A percentile compares a stretch with the other conserved stretches of the same genome.
These are phyloP conservation scores for Articulospora tetracladia DNA, from an alignment of 495 filamentous ascomycete species.

Conservation along the genomic window DNA sequence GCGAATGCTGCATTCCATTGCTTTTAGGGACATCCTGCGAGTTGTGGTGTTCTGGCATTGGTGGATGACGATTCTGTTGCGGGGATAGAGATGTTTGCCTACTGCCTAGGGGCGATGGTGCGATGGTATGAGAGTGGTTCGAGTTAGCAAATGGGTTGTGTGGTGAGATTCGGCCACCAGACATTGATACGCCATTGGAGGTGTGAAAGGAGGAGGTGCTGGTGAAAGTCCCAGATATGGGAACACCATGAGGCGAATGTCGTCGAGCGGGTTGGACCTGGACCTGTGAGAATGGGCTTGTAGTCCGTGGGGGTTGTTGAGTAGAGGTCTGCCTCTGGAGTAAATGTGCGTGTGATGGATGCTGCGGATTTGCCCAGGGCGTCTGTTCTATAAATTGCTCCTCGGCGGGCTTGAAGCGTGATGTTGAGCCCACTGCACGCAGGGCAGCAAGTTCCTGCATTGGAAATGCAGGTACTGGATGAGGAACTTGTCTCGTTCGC, in stretches of 20 bases:
- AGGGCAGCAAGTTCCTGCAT: conserved; percentile 38
- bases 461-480: conserved; percentile 13
- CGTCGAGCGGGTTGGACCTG: conserved; percentile 17
- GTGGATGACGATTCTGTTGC: conserved; percentile 15
- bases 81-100: conserved; percentile 26
- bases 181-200: conserved; percentile 19
- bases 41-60: conserved; percentile 4
- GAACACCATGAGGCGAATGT: conserved; percentile 20
- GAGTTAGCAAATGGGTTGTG: conserved; percentile 23
- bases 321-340: conserved; percentile 25
- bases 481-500: conserved; percentile 28
- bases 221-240: conserved; percentile 26
- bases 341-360: conserved; percentile 60
- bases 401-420: conserved; percentile 59
- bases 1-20: conserved; percentile 20
- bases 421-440: conserved; percentile 22
- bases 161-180: conserved; percentile 22
- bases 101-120: conserved; percentile 22
- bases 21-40: conserved; percentile 6
- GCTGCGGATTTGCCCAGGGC: conserved; percentile 85
- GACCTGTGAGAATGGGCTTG: conserved; percentile 24
- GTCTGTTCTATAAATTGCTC: conserved; percentile 80
- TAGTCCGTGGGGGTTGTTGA: conserved; percentile 22
- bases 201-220: conserved; percentile 17
- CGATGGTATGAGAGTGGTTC: conserved; percentile 21